A percentile compares a stretch with the other conserved stretches of the same genome.
These are phyloP conservation scores for Botrytis cinerea DNA, from an alignment of 2,329 filamentous ascomycete species.

Conservation along the genomic window DNA sequence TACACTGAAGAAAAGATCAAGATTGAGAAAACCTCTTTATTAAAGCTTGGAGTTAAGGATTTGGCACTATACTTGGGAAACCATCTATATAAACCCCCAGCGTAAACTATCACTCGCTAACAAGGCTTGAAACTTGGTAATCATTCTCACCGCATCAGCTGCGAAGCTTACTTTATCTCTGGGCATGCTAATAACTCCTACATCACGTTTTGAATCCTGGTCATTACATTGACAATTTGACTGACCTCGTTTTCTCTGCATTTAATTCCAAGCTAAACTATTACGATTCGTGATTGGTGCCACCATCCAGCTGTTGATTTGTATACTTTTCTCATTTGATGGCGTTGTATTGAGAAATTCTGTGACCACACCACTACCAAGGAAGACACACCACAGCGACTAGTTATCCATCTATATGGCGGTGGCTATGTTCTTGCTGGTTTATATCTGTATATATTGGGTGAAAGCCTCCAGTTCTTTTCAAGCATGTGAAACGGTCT, in stretches of 20 bases:
- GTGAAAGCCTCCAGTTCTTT: background rate
- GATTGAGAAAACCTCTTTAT: too few species aligned
- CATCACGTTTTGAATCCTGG: background rate
- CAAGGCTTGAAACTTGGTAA: background rate
- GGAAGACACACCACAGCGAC: background rate
- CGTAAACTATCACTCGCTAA: background rate
- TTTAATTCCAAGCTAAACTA: background rate
- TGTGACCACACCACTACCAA: background rate
- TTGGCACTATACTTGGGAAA: background rate
- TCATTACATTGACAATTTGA: background rate
- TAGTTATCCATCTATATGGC: background rate
- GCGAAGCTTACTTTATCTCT: background rate
- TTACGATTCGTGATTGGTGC: background rate
- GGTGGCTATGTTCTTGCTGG: background rate
- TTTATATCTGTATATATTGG: background rate
- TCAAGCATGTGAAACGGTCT: background rate
- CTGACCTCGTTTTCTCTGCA: background rate
- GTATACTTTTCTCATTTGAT: background rate
- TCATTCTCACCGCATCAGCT: background rate
- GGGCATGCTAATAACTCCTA: background rate
- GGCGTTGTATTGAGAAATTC: background rate
- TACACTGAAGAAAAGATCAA: background rate
- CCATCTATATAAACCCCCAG: background rate
- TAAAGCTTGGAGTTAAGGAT: background rate
- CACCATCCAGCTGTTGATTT: background rate